These are phyloP conservation scores for Chenopodium album DNA, from an alignment of 148 eudicot genomes.

Conservation along the genomic window DNA sequence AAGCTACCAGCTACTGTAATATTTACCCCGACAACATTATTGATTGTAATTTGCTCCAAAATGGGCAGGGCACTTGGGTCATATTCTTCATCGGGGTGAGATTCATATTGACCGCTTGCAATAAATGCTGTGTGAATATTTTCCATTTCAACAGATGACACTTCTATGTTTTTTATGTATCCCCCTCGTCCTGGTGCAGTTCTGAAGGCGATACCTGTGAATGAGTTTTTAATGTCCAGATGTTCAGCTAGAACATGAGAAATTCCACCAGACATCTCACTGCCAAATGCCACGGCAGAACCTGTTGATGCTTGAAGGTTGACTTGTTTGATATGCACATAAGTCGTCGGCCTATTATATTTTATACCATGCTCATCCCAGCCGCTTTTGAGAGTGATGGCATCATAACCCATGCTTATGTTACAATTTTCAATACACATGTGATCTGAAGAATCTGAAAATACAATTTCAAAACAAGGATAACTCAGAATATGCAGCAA, in stretches of 20 bases:
- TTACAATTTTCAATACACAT: slow-evolving; percentile 48
- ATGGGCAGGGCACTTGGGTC: slow-evolving; percentile 39
- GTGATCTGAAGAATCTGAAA: slow-evolving; percentile 52
- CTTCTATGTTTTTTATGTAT: slow-evolving; percentile 34
- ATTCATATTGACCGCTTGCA: slow-evolving; percentile 40
- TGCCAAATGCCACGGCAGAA: slow-evolving; percentile 49
- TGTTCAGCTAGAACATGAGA: slow-evolving; percentile 35
- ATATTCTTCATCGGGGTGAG: slow-evolving; percentile 46
- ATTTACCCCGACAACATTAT: slow-evolving; percentile 35
- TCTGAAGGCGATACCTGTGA: slow-evolving; percentile 42
- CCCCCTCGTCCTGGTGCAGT: slow-evolving; percentile 52
- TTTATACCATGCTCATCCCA: slow-evolving; percentile 56
- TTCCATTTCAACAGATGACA: slow-evolving; percentile 33
- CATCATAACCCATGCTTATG: slow-evolving; percentile 51
- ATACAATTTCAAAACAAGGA: slow-evolving; percentile 8
- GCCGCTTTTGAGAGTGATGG: slow-evolving; percentile 55
- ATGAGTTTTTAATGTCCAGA: slow-evolving; percentile 34
- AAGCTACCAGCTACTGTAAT: slow-evolving; percentile 45
- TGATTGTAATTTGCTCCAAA: slow-evolving; percentile 36
- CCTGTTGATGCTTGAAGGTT: slow-evolving; percentile 46
- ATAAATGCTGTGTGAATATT: slow-evolving; percentile 38
- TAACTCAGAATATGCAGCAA: not conserved
- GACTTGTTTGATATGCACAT: slow-evolving; percentile 45
- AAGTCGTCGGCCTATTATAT: slow-evolving; percentile 39
- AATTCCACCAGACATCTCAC: slow-evolving; percentile 61